These are phyloP conservation scores for Salix arbutifolia DNA, from an alignment of 345 rosid genomes.

Conservation along the genomic window DNA sequence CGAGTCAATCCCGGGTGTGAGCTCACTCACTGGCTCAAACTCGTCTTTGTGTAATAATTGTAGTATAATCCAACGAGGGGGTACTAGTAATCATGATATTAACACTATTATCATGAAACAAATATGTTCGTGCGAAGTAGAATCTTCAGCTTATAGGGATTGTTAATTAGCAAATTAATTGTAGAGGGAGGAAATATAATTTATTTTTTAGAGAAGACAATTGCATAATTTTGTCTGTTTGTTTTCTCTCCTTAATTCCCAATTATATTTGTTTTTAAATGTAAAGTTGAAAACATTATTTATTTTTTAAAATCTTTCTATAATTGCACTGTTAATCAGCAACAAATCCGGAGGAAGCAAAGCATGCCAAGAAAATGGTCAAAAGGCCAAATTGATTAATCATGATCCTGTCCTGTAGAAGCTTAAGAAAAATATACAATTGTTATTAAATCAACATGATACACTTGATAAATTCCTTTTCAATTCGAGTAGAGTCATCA, in stretches of 20 bases:
- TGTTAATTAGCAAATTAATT: conserved; percentile 29
- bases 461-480: too few relatives aligned
- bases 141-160: conserved; percentile 62
- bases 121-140: conserved; percentile 55
- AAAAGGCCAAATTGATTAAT: neutral
- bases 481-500: too few relatives aligned
- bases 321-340: neutral
- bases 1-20: conserved; percentile 50
- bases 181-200: neutral
- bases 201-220: neutral
- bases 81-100: conserved; percentile 31
- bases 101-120: conserved; percentile 46
- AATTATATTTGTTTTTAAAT: conserved; percentile 3
- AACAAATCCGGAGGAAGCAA: neutral
- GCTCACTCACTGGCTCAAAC: conserved; percentile 37
- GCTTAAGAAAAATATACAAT: neutral
- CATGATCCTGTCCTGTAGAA: neutral
- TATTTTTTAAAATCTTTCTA: neutral
- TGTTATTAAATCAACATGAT: neutral
- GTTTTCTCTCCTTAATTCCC: neutral
- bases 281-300: neutral
- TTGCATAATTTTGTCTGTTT: neutral
- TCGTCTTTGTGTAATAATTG: conserved; percentile 20
- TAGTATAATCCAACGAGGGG: conserved; percentile 31
- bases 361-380: neutral